These are phyloP conservation scores for Diplodia corticola DNA, from an alignment of 2,329 filamentous ascomycete genomes.

Conservation along the genomic window DNA sequence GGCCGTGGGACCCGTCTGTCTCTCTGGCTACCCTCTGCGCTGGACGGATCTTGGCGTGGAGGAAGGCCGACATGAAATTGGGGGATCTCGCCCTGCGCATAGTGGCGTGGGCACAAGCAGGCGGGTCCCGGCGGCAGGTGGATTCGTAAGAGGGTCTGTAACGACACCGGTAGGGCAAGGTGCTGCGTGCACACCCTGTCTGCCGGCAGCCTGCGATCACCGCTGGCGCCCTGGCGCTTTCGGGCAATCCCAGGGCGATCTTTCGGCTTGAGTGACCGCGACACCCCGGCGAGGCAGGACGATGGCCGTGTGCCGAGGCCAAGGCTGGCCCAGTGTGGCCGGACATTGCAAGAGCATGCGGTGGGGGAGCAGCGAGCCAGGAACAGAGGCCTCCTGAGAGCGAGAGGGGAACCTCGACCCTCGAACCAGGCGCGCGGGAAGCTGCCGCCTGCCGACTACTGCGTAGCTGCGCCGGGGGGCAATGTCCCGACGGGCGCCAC, in stretches of 20 bases:
- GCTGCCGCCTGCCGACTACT: neutral
- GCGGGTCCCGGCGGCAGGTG: neutral
- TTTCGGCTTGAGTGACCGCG: neutral
- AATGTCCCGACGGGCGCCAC: neutral
- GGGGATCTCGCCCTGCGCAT: neutral
- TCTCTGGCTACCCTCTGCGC: neutral
- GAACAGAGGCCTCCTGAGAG: neutral
- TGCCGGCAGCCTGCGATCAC: neutral
- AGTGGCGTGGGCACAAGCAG: constrained; percentile 1
- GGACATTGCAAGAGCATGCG: neutral
- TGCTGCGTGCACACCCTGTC: constrained; percentile 8
- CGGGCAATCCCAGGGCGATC: neutral
- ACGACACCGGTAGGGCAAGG: neutral
- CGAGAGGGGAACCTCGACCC: neutral
- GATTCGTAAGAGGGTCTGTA: constrained; percentile 11
- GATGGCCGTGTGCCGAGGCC: neutral
- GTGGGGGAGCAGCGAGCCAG: neutral
- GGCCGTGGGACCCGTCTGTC: neutral
- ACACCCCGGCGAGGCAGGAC: neutral
- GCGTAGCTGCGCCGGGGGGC: neutral
- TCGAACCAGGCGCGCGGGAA: neutral
- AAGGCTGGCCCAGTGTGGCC: neutral
- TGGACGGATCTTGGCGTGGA: neutral
- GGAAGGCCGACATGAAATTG: neutral
- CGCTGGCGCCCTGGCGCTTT: neutral